These are phyloP conservation scores for Candida qinlingensis DNA, from an alignment of 805 yeast genomes.

Conservation along the genomic window DNA sequence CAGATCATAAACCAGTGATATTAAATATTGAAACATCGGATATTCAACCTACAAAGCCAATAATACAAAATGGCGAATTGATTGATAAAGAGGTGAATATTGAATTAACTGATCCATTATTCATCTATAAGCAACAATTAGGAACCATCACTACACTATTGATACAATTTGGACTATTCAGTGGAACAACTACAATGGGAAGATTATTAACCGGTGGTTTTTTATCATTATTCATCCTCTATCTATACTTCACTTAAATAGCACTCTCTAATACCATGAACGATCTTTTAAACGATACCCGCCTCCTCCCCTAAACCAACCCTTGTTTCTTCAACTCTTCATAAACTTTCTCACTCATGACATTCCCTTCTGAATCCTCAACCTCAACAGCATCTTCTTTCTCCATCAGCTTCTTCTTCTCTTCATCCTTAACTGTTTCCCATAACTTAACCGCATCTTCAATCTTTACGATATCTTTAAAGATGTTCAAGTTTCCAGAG, in stretches of 20 bases:
- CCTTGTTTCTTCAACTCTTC: conserved; percentile 88
- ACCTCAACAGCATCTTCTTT: conserved; percentile 64
- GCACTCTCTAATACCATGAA: no score
- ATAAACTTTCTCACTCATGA: conserved; percentile 78
- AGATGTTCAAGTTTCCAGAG: conserved; percentile 32
- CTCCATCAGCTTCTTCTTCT: conserved; percentile 22
- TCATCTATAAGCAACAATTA: not conserved
- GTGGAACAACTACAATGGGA: not conserved
- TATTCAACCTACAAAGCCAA: not conserved
- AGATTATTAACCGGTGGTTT: not conserved
- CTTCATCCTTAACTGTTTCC: conserved; percentile 33
- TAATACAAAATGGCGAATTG: not conserved
- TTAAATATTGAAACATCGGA: conserved; percentile 30
- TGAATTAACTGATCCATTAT: not conserved
- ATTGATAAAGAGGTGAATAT: not conserved
- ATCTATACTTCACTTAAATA: not conserved
- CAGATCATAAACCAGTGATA: conserved; percentile 83
- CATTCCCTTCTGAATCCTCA: conserved; percentile 92
- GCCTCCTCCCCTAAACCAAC: conserved; percentile 39
- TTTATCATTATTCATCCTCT: not conserved
- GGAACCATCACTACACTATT: not conserved
- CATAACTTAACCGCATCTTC: conserved; percentile 63
- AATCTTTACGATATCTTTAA: conserved; percentile 61
- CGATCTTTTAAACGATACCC: no score
- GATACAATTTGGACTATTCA: not conserved